Conservation (phyloP, 2,329 filamentous ascomycete genomes). For the Talaromyces rugulosus region DNA sequence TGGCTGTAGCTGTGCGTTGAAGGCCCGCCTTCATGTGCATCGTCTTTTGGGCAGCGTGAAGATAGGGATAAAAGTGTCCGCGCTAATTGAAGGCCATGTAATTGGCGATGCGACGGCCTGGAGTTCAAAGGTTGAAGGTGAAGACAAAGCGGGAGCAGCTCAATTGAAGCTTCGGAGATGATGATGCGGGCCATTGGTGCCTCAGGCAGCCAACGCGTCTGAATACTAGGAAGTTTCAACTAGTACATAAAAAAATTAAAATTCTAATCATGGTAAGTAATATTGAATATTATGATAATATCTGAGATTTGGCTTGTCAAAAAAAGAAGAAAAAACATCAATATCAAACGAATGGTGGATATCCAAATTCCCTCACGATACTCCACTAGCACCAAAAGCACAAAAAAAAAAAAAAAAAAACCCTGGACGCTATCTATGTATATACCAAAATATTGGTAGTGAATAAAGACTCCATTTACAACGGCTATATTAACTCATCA, state of each 20-base stretch:
- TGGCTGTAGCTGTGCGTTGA: background rate
- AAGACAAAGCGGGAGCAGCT: background rate
- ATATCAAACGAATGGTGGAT: background rate
- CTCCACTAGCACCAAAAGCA: background rate
- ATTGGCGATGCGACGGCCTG: background rate
- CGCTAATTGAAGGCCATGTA: background rate
- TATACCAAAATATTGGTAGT: background rate
- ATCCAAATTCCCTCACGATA: background rate
- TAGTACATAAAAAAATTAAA: background rate
- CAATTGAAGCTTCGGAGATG: background rate
- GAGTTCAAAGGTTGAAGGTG: background rate
- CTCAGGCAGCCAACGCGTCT: background rate
- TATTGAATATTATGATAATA: background rate
- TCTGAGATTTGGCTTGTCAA: background rate
- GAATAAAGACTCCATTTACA: background rate
- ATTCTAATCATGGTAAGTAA: background rate
- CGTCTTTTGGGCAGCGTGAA: background rate
- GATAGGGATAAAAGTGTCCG: background rate
- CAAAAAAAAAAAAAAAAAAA: background rate
- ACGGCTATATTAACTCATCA: background rate
- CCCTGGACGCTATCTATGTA: background rate
- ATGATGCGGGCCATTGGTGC: background rate
- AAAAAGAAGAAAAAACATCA: background rate
- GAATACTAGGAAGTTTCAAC: background rate
- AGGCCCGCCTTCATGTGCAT: background rate